Evolutionary conservation across 2,329 filamentous ascomycete species (phyloP).

Genomic region (Neonectria ditissima): DNA sequence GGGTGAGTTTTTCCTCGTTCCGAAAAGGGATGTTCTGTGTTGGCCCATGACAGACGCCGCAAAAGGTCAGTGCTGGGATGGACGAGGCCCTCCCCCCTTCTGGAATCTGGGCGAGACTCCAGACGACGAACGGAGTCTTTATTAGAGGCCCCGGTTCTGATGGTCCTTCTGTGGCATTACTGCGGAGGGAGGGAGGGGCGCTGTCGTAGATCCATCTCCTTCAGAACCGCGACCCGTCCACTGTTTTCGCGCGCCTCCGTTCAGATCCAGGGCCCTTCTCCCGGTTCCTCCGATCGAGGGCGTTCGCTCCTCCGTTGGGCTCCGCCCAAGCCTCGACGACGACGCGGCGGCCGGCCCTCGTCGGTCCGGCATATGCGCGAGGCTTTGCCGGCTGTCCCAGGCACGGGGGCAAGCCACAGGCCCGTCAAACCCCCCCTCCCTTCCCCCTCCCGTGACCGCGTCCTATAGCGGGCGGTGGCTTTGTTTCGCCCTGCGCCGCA

Average conservation of each 20-base stretch:
- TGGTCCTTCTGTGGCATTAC: conserved; percentile 20
- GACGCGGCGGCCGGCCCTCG: background rate
- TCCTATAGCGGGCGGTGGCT: conserved; percentile 18
- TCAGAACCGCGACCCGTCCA: background rate
- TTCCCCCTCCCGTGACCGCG: conserved; percentile 20
- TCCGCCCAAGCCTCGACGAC: background rate
- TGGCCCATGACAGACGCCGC: conserved; percentile 9
- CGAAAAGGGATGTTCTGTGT: background rate
- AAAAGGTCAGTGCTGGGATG: conserved; percentile 16
- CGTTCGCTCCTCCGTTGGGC: background rate
- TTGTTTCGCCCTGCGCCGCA: conserved; percentile 16
- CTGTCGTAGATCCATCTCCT: conserved; percentile 2
- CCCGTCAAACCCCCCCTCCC: conserved; percentile 10
- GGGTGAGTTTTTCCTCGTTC: background rate
- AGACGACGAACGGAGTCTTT: background rate
- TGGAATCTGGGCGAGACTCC: conserved; percentile 8
- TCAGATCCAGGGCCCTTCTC: background rate
- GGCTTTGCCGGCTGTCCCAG: background rate
- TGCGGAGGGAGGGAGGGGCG: conserved; percentile 15
- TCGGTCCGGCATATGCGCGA: background rate
- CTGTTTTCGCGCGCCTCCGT: background rate
- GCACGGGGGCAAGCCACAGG: conserved; percentile 21
- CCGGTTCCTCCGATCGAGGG: background rate
- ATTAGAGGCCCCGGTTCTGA: conserved; percentile 10
- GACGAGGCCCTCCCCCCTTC: background rate